Evolutionary conservation across 83 land plant species (phyloP).

Genomic region (Picea engelmannii): DNA sequence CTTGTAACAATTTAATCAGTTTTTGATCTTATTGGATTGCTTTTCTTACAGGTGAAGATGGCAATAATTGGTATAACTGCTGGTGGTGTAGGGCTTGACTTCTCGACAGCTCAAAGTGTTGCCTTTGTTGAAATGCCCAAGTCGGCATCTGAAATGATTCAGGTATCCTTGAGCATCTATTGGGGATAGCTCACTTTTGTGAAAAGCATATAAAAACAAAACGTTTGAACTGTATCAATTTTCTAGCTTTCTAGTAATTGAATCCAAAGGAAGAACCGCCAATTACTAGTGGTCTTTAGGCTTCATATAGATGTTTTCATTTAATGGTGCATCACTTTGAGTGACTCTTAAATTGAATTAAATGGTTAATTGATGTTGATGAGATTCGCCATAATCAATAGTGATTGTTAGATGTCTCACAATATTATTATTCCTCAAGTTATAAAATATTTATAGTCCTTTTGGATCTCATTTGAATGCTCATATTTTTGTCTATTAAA

Average conservation of each 20-base stretch:
- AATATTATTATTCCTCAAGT: background rate
- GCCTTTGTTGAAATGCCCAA: conserved; percentile 86
- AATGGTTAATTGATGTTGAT: background rate
- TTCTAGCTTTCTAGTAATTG: background rate
- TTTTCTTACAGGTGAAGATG: conserved; percentile 55
- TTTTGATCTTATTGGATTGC: background rate
- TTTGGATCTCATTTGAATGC: no score
- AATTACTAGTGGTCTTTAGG: background rate
- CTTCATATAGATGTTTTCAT: background rate
- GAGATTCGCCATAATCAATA: background rate
- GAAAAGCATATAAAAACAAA: background rate
- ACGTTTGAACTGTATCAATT: background rate
- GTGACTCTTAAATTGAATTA: background rate
- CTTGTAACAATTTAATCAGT: background rate
- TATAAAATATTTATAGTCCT: background rate
- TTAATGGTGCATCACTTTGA: background rate
- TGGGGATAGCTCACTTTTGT: background rate
- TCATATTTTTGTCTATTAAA: no score
- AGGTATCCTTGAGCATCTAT: conserved; percentile 42
- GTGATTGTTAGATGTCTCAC: background rate
- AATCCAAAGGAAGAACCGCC: background rate
- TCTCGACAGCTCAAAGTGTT: conserved; percentile 84
- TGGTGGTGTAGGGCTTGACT: conserved; percentile 90
- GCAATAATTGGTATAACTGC: conserved; percentile 92
- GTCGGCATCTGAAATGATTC: conserved; percentile 76